Evolutionary conservation across 2,329 filamentous ascomycete genomes (phyloP).

Genomic region (Venturia asperata): DNA sequence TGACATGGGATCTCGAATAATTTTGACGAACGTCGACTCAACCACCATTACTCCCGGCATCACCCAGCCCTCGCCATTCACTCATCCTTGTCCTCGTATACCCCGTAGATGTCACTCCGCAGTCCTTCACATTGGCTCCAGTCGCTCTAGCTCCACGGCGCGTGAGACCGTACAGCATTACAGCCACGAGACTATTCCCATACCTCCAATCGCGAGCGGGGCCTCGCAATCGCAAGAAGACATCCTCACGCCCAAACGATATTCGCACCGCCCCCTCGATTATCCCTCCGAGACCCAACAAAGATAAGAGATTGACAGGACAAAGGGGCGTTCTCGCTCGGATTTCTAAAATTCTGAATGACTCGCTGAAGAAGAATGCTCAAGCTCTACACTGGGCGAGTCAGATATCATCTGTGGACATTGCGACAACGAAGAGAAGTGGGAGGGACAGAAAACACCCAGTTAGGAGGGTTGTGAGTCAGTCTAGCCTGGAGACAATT

Average conservation of each 20-base stretch:
- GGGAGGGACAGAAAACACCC: no score
- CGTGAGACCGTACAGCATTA: slow-evolving; percentile 2
- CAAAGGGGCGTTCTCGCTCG: neutral
- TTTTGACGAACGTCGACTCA: slow-evolving; percentile 9
- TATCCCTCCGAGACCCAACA: neutral
- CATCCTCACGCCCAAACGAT: neutral
- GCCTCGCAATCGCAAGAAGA: no score
- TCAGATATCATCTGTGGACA: neutral
- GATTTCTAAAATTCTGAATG: neutral
- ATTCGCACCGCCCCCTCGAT: neutral
- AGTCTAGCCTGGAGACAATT: no score
- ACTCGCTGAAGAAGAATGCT: neutral
- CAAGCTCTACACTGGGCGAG: neutral
- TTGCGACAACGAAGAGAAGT: no score
- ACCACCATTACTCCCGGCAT: neutral
- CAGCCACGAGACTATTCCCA: neutral
- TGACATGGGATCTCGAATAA: neutral
- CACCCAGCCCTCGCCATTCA: neutral
- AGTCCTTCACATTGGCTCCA: slow-evolving; percentile 12
- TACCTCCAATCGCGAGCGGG: neutral
- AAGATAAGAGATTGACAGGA: neutral
- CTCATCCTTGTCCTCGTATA: neutral
- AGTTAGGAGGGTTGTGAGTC: neutral
- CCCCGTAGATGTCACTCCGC: neutral
- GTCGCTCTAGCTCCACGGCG: slow-evolving; percentile 5